Conservation (phyloP, 352 stramenopile genomes). For the Globisporangium emineosum region DNA sequence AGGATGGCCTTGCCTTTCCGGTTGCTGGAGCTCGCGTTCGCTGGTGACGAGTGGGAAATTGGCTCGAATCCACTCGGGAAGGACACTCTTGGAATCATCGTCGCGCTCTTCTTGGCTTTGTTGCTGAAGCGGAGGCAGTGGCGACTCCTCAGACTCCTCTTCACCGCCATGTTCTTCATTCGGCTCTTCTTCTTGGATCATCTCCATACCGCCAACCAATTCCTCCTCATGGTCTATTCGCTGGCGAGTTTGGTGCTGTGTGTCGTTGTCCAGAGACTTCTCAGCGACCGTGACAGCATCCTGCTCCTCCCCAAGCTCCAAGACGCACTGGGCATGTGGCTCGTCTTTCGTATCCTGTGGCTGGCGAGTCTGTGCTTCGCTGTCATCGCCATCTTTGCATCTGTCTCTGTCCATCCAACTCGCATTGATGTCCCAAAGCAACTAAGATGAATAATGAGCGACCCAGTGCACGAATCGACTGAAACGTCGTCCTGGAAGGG, state of each 20-base stretch:
- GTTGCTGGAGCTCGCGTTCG: constrained; percentile 22
- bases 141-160: neutral
- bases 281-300: neutral
- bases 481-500: neutral
- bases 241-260: neutral
- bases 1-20: neutral
- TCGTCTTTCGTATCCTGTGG: neutral
- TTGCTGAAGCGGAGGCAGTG: neutral
- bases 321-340: neutral
- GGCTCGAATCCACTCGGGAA: constrained; percentile 33
- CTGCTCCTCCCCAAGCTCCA: too few relatives aligned
- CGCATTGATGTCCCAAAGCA: neutral
- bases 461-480: too few relatives aligned
- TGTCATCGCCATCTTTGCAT: too few relatives aligned
- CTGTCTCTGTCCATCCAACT: neutral
- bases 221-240: neutral
- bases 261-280: neutral
- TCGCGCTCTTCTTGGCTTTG: neutral
- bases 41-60: constrained; percentile 30
- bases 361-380: neutral
- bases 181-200: neutral
- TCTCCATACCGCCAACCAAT: neutral
- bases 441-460: too few relatives aligned
- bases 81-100: constrained; percentile 6
- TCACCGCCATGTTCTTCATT: neutral